Evolutionary conservation across 192 early-diverging fungal genomes (phyloP).

Genomic region (Blastocladiella britannica): DNA sequence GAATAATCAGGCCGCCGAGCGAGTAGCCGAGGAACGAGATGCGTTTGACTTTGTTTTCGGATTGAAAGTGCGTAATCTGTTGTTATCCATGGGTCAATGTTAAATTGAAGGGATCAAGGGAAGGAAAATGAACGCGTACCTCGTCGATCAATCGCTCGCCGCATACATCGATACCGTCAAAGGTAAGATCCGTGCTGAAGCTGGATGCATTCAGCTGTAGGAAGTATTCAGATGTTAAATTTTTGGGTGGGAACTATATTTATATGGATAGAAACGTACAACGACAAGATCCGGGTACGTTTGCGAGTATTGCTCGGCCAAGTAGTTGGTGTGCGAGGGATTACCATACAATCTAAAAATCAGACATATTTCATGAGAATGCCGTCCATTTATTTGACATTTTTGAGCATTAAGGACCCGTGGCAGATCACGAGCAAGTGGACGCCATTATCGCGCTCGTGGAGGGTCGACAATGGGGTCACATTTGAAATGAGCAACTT

Average conservation of each 20-base stretch:
- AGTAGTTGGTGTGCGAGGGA: background rate
- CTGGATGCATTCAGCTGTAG: background rate
- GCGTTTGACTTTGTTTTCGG: background rate
- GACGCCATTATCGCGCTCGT: background rate
- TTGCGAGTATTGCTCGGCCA: background rate
- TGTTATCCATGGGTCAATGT: too few relatives aligned
- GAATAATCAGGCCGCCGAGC: conserved; percentile 1
- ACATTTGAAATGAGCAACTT: background rate
- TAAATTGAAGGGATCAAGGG: background rate
- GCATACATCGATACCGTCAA: background rate
- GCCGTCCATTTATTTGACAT: too few relatives aligned
- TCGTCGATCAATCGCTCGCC: background rate
- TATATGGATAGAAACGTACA: background rate
- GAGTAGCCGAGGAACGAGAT: conserved; percentile 1
- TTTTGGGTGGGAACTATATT: background rate
- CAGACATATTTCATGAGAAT: too few relatives aligned
- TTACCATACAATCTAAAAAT: background rate
- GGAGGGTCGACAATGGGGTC: background rate
- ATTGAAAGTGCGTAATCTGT: background rate
- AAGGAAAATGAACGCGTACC: background rate
- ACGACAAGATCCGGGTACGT: background rate
- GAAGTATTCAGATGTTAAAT: background rate
- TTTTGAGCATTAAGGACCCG: too few relatives aligned
- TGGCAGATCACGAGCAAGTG: background rate
- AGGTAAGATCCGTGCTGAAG: background rate